These are phyloP conservation scores for Trichoderma sp. DNA, from an alignment of 2,329 filamentous ascomycete genomes.

Conservation along the genomic window DNA sequence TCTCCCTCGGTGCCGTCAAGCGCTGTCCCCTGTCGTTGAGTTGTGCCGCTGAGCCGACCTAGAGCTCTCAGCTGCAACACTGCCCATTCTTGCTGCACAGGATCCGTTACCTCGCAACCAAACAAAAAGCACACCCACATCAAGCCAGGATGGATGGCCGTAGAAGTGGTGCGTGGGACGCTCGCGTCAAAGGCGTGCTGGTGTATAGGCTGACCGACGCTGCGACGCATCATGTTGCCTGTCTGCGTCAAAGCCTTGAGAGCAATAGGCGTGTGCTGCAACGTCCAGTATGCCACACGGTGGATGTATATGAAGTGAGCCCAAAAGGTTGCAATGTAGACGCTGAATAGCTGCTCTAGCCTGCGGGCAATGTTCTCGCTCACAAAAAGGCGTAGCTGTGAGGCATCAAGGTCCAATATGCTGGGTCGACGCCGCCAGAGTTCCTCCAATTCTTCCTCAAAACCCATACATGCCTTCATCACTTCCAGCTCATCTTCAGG, in stretches of 20 bases:
- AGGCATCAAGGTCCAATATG: neutral
- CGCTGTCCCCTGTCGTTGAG: neutral
- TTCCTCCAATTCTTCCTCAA: neutral
- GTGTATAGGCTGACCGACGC: neutral
- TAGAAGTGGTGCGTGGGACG: neutral
- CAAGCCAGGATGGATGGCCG: conserved; percentile 2
- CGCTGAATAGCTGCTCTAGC: neutral
- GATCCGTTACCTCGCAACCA: neutral
- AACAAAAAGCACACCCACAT: conserved; percentile 8
- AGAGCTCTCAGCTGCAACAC: conserved; percentile 2
- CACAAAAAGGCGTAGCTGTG: neutral
- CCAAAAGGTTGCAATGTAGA: neutral
- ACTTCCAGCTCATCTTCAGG: conserved; percentile 1
- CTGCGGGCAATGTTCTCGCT: neutral
- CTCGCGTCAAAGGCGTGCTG: neutral
- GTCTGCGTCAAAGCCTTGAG: neutral
- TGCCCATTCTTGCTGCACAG: conserved; percentile 2
- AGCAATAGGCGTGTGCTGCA: neutral
- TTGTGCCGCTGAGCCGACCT: neutral
- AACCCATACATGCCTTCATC: neutral
- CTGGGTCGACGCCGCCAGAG: neutral
- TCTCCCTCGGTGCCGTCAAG: neutral
- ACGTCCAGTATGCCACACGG: neutral
- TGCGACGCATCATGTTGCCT: neutral
- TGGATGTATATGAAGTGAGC: conserved; percentile 3